These are phyloP conservation scores for Alternaria novae-zelandiae DNA, from an alignment of 2,329 filamentous ascomycete genomes.

Conservation along the genomic window DNA sequence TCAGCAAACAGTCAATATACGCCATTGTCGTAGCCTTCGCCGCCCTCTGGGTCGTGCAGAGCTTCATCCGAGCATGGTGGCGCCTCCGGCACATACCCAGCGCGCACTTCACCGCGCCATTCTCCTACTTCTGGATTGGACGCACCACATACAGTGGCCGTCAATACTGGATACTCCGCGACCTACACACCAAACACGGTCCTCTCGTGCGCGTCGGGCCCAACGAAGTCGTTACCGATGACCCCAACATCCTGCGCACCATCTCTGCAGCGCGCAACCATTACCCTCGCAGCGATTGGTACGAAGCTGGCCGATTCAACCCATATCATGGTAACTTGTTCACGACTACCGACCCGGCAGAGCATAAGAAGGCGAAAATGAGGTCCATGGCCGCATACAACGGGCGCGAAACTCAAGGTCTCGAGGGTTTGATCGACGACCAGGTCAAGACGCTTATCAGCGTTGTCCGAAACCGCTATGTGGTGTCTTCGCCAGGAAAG, in stretches of 20 bases:
- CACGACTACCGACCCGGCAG: not conserved
- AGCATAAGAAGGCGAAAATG: not conserved
- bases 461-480: constrained; percentile 2
- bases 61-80: not conserved
- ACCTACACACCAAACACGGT: not conserved
- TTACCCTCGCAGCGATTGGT: constrained; percentile 31
- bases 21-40: not conserved
- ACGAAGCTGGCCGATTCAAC: constrained; percentile 1
- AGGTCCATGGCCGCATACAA: constrained; percentile 1
- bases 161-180: constrained; percentile 7
- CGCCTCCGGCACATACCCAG: not conserved
- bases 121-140: constrained; percentile 8
- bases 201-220: constrained; percentile 52
- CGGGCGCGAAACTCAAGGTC: constrained; percentile 1
- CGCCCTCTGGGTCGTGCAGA: not conserved
- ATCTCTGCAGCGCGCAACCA: constrained; percentile 49
- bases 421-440: constrained; percentile 4
- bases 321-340: constrained; percentile 8
- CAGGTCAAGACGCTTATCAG: not conserved
- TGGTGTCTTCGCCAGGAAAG: not conserved
- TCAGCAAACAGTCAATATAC: not conserved
- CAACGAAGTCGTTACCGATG: constrained; percentile 56
- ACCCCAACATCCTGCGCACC: constrained; percentile 53
- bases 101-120: not conserved
- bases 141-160: constrained; percentile 3